Percentiles rank a stretch among this genome's conserved stretches.
phyloP scores from a whole-genome alignment of 257 asterid genomes.

The Scutellaria baicalensis region DNA sequence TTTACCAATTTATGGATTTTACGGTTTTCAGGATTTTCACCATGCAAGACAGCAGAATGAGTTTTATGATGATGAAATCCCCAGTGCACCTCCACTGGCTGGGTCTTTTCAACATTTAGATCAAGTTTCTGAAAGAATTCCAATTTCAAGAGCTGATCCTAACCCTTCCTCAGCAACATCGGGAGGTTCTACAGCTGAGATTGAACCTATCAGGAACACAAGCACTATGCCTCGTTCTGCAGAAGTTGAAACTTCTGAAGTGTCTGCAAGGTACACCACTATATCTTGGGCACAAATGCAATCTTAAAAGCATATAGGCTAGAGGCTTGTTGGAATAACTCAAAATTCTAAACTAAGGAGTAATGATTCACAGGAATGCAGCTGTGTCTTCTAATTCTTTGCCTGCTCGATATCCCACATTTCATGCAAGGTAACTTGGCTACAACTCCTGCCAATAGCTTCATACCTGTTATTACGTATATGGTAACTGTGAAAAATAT shows the following conservation, averaged over 20 bases:
- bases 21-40: conserved; percentile 25
- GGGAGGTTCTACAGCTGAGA: conserved; percentile 29
- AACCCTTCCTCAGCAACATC: conserved; percentile 19
- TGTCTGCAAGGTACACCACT: conserved; percentile 41
- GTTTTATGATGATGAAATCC: conserved; percentile 36
- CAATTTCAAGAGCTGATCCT: conserved; percentile 22
- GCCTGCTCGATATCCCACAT: conserved; percentile 69
- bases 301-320: not conserved
- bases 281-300: not conserved
- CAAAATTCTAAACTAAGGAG: not conserved
- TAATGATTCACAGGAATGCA: conserved; percentile 45
- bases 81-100: conserved; percentile 83
- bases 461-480: not conserved
- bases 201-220: conserved; percentile 25
- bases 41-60: conserved; percentile 21
- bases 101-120: conserved; percentile 21
- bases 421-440: conserved; percentile 71
- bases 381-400: conserved; percentile 41
- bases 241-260: conserved; percentile 33
- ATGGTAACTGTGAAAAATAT: not conserved
- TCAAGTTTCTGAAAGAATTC: conserved; percentile 33
- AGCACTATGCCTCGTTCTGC: conserved; percentile 18
- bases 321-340: not conserved
- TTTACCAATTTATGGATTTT: not conserved
- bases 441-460: not conserved